A percentile compares a stretch with the other conserved stretches of the same genome.
Evolutionary conservation across 306 rosid species (phyloP).

Genomic region (Trichosanthes truncata): DNA sequence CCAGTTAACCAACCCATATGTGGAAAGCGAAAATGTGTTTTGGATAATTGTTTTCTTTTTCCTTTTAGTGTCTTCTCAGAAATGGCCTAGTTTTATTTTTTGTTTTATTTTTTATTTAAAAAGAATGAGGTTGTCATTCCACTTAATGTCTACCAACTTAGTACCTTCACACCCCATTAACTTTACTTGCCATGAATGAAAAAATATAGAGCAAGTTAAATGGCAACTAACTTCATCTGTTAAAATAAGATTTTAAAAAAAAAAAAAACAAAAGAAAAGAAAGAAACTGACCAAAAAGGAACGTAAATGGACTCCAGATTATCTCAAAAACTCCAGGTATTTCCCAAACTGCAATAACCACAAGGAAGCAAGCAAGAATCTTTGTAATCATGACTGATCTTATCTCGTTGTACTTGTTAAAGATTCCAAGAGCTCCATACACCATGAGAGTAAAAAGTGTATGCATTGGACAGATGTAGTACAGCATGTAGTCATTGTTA

Average conservation of each 20-base stretch:
- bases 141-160: neutral
- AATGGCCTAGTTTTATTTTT: neutral
- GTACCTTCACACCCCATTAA: neutral
- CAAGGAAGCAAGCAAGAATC: slow-evolving; percentile 81
- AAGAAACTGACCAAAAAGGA: slow-evolving; percentile 60
- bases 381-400: slow-evolving; percentile 71
- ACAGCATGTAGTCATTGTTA: slow-evolving; percentile 85
- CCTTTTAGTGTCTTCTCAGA: neutral
- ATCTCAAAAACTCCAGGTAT: slow-evolving; percentile 84
- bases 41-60: neutral
- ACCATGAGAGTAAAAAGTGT: slow-evolving; percentile 96
- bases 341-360: slow-evolving; percentile 91
- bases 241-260: neutral
- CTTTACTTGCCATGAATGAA: neutral
- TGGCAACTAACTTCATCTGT: neutral
- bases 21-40: neutral
- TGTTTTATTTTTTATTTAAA: neutral
- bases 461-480: slow-evolving; percentile 99
- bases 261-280: neutral
- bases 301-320: slow-evolving; percentile 67
- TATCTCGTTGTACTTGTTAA: slow-evolving; percentile 70
- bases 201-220: neutral
- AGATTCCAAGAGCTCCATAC: slow-evolving; percentile 94
- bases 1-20: neutral
- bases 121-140: neutral